Conservation (phyloP, 208 protist genomes). For the Acanthamoeba sp. region DNA sequence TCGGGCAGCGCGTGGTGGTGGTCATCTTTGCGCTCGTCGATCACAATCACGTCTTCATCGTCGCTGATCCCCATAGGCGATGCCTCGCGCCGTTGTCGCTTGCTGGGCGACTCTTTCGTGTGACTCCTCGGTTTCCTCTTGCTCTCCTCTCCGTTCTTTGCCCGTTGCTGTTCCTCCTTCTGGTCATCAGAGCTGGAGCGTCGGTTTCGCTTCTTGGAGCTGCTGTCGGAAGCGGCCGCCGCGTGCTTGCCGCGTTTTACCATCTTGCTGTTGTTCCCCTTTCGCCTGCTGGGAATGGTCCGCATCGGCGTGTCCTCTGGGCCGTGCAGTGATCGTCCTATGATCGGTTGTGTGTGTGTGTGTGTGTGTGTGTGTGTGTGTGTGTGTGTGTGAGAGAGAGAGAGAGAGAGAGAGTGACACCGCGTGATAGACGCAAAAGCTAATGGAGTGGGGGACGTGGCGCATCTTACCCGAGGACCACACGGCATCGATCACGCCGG, state of each 20-base stretch:
- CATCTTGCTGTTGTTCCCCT: background rate
- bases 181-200: background rate
- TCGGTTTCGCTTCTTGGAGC: background rate
- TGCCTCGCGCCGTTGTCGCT: no score
- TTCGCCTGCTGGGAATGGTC: background rate
- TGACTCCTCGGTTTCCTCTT: slow-evolving; percentile 12
- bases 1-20: no score
- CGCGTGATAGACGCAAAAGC: background rate
- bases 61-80: background rate
- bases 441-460: background rate
- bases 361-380: no score
- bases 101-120: background rate
- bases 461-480: background rate
- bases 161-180: background rate
- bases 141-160: background rate
- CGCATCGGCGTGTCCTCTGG: background rate
- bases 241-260: background rate
- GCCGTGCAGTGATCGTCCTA: background rate
- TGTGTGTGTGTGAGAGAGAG: no score
- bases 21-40: background rate
- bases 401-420: no score
- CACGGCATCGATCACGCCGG: slow-evolving; percentile 15
- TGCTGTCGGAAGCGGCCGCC: background rate
- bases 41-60: background rate
- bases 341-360: no score